Evolutionary conservation across 441 rosid species (phyloP).

Genomic region (Brassica hybrid): DNA sequence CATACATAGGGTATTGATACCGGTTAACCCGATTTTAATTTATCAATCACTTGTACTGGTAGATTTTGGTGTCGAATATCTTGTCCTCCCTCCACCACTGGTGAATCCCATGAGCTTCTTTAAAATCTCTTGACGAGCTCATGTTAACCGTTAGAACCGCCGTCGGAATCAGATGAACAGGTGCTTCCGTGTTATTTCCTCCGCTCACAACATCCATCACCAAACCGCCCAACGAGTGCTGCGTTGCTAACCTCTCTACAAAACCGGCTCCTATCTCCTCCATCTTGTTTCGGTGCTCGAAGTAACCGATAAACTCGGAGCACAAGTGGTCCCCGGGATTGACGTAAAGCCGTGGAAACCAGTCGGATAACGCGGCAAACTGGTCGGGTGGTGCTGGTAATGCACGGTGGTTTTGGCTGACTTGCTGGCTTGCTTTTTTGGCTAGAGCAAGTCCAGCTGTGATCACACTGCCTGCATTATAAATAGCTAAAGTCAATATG

Average conservation of each 20-base stretch:
- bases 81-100: conserved; percentile 93
- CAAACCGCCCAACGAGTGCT: conserved; percentile 71
- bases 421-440: conserved; percentile 52
- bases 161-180: conserved; percentile 76
- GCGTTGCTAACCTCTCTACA: conserved; percentile 73
- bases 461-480: conserved; percentile 61
- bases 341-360: conserved; percentile 72
- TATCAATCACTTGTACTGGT: conserved; percentile 56
- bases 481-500: background rate
- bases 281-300: conserved; percentile 90
- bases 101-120: conserved; percentile 89
- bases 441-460: conserved; percentile 89
- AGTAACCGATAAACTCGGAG: conserved; percentile 85
- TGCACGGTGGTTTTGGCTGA: conserved; percentile 37
- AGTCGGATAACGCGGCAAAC: conserved; percentile 62
- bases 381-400: conserved; percentile 49
- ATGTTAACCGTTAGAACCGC: conserved; percentile 64
- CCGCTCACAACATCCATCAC: conserved; percentile 52
- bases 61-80: conserved; percentile 56
- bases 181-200: conserved; percentile 67
- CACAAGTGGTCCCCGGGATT: conserved; percentile 75
- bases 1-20: too few relatives aligned
- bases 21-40: background rate
- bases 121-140: conserved; percentile 55
- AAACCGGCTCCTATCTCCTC: conserved; percentile 83